Conservation (phyloP, 495 filamentous ascomycete species). For the Chaetomium fimeti region DNA sequence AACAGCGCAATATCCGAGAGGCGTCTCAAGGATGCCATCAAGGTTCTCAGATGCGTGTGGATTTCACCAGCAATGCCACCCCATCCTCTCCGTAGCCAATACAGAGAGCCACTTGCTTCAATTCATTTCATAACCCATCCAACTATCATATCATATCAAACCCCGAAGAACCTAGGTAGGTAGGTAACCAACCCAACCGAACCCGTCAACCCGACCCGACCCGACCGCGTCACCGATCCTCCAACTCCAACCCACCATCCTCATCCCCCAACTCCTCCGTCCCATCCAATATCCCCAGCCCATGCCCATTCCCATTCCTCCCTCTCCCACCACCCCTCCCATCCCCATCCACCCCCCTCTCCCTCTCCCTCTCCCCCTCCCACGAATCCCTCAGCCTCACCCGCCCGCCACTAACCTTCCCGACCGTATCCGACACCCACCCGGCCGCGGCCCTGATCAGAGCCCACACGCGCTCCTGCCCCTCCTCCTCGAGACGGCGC, state of each 20-base stretch:
- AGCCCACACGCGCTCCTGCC: slow-evolving; percentile 69
- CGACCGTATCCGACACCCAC: slow-evolving; percentile 55
- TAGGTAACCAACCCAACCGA: too few species aligned
- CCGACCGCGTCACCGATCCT: slow-evolving; percentile 38
- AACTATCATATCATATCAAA: background rate
- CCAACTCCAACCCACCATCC: slow-evolving; percentile 62
- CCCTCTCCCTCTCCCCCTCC: slow-evolving; percentile 30
- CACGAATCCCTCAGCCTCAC: slow-evolving; percentile 45
- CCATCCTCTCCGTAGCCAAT: background rate
- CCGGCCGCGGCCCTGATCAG: slow-evolving; percentile 57
- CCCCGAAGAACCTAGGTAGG: background rate
- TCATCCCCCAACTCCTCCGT: slow-evolving; percentile 55
- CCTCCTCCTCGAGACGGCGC: slow-evolving; percentile 40
- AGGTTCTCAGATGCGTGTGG: background rate
- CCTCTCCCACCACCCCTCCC: slow-evolving; percentile 55
- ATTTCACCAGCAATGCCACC: background rate
- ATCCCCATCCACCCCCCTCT: background rate
- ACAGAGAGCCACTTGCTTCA: background rate
- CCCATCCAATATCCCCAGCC: slow-evolving; percentile 58
- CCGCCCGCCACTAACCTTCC: slow-evolving; percentile 48
- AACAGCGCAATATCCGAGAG: too few species aligned
- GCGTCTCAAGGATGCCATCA: too few species aligned
- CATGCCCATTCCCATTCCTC: slow-evolving; percentile 48
- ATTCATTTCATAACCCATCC: background rate
- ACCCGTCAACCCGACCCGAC: too few species aligned